Percentiles rank a stretch among this genome's conserved stretches.
Evolutionary conservation across 108 stramenopile genomes (phyloP).

Genomic region (Skeletonema menzelii): DNA sequence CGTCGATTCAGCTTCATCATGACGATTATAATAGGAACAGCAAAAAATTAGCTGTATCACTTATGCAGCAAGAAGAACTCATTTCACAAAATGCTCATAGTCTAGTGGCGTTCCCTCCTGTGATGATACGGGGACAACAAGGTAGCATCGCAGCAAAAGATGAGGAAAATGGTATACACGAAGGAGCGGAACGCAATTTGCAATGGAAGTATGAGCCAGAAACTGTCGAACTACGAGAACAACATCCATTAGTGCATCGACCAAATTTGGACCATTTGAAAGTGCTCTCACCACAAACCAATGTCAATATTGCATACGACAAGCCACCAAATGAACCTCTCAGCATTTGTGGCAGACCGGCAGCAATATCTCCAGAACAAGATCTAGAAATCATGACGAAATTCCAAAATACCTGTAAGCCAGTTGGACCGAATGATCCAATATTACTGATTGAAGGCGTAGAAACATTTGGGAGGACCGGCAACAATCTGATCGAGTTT

Average conservation of each 20-base stretch:
- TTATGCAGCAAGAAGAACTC: neutral
- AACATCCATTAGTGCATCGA: neutral
- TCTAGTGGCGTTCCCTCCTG: neutral
- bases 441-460: constrained; percentile 13
- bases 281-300: neutral
- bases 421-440: neutral
- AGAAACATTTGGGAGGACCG: constrained; percentile 24
- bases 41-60: neutral
- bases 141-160: neutral
- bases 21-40: neutral
- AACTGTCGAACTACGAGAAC: neutral
- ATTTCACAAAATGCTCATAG: neutral
- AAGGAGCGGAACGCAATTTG: neutral
- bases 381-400: neutral
- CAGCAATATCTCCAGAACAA: neutral
- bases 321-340: neutral
- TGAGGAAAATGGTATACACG: neutral
- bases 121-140: neutral
- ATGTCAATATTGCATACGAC: neutral
- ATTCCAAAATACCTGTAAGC: neutral
- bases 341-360: neutral
- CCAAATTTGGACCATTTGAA: neutral
- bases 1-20: neutral
- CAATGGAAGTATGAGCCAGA: neutral
- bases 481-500: constrained; percentile 42